A percentile compares a stretch with the other conserved stretches of the same genome.
Conservation (phyloP, 257 asterid species). For the Hygrophila difformis region DNA sequence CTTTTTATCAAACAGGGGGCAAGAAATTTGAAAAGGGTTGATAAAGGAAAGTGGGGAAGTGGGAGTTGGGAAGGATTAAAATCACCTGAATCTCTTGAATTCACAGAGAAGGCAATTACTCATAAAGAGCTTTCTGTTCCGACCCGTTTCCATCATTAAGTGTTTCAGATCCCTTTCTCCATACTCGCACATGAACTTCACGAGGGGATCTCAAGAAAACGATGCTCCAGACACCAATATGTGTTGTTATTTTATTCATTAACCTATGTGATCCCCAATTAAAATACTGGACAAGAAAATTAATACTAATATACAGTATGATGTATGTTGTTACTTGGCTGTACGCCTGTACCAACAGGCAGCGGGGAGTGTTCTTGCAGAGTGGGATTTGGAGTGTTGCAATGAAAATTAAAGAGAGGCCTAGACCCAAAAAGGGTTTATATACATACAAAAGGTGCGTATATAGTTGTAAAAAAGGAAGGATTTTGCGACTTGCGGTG, state of each 20-base stretch:
- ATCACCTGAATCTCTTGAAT: conserved; percentile 65
- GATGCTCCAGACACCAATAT: conserved; percentile 16
- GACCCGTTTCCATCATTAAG: conserved; percentile 56
- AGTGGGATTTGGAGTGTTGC: too few species aligned
- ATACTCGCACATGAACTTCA: conserved; percentile 15
- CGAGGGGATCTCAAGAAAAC: conserved; percentile 38
- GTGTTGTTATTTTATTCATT: conserved; percentile 3
- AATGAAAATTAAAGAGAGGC: too few species aligned
- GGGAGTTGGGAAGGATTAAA: conserved; percentile 17
- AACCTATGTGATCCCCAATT: too few species aligned
- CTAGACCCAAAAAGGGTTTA: too few species aligned
- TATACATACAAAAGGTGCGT: too few species aligned
- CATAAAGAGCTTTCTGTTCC: conserved; percentile 14
- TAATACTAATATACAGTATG: too few species aligned
- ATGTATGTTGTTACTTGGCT: too few species aligned
- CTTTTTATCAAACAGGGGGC: conserved; percentile 19
- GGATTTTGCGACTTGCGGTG: too few species aligned
- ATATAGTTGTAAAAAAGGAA: too few species aligned
- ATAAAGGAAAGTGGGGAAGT: not conserved
- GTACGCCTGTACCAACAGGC: too few species aligned
- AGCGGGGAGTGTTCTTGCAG: too few species aligned
- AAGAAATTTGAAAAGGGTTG: conserved; percentile 5
- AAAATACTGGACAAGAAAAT: too few species aligned
- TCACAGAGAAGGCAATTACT: conserved; percentile 31
- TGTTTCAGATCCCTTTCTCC: conserved; percentile 55